phyloP scores from a whole-genome alignment of 148 eudicot species.

The Cornus kousa region DNA sequence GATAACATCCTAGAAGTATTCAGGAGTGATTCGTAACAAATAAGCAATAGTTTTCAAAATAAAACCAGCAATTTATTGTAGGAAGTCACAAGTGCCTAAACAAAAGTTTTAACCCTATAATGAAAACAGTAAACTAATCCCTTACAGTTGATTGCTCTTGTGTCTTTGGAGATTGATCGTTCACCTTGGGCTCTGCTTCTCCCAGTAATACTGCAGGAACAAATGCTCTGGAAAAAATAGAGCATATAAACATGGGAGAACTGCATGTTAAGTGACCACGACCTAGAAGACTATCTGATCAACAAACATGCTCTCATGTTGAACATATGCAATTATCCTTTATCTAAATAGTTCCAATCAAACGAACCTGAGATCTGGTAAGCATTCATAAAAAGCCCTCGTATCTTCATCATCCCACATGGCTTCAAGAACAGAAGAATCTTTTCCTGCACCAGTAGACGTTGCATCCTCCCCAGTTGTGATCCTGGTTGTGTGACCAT shows the following conservation, averaged over 20 bases:
- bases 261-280: slow-evolving; percentile 6
- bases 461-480: slow-evolving; percentile 75
- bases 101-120: not conserved
- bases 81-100: not conserved
- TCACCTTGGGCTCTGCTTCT: slow-evolving; percentile 73
- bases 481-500: slow-evolving; percentile 89
- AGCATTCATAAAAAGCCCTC: slow-evolving; percentile 83
- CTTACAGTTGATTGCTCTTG: slow-evolving; percentile 74
- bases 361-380: slow-evolving; percentile 93
- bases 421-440: slow-evolving; percentile 71
- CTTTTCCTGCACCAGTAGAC: slow-evolving; percentile 64
- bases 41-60: not conserved
- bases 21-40: not conserved
- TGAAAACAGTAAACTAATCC: not conserved
- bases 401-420: slow-evolving; percentile 99
- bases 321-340: not conserved
- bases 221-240: slow-evolving; percentile 66
- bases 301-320: not conserved
- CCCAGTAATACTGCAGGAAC: slow-evolving; percentile 98
- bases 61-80: not conserved
- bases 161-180: slow-evolving; percentile 69
- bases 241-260: slow-evolving; percentile 7
- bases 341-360: not conserved
- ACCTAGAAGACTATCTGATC: slow-evolving; percentile 7
- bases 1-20: not conserved